A percentile compares a stretch with the other conserved stretches of the same genome.
Evolutionary conservation across 495 filamentous ascomycete genomes (phyloP).

Genomic region (Aspergillus nidulans): DNA sequence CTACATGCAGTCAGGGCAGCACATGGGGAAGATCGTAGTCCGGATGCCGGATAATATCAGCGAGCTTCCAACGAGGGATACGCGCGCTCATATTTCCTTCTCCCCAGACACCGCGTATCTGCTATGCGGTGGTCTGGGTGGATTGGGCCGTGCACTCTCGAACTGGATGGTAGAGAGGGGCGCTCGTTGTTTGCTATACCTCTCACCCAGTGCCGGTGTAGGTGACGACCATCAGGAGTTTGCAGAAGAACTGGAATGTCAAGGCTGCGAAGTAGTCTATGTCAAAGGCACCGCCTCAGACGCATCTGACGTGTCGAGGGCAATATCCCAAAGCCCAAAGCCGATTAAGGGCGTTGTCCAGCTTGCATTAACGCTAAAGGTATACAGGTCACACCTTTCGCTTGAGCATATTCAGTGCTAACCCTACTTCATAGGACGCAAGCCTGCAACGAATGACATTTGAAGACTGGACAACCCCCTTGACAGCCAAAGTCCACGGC

Average conservation of each 20-base stretch:
- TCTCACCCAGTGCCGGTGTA: conserved; percentile 24
- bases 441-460: conserved; percentile 30
- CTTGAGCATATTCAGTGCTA: not conserved
- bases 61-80: not conserved
- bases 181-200: conserved; percentile 44
- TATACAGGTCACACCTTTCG: not conserved
- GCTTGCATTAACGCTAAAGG: conserved; percentile 27
- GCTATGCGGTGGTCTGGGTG: conserved; percentile 49
- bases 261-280: conserved; percentile 22
- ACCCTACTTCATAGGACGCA: conserved; percentile 10
- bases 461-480: conserved; percentile 31
- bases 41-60: conserved; percentile 14
- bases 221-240: conserved; percentile 18
- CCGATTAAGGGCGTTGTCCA: conserved; percentile 36
- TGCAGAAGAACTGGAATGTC: conserved; percentile 31
- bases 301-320: conserved; percentile 13
- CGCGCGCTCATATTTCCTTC: not conserved
- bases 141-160: conserved; percentile 53
- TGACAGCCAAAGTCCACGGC: conserved; percentile 40
- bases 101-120: conserved; percentile 30
- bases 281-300: conserved; percentile 20
- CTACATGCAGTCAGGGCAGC: conserved; percentile 40
- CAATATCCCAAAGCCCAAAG: conserved; percentile 1
- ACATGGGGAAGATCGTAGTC: conserved; percentile 28
- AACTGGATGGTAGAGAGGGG: conserved; percentile 55